Conservation (phyloP, 768 basidiomycete genomes). For the Neoboletus brunneissimus region DNA sequence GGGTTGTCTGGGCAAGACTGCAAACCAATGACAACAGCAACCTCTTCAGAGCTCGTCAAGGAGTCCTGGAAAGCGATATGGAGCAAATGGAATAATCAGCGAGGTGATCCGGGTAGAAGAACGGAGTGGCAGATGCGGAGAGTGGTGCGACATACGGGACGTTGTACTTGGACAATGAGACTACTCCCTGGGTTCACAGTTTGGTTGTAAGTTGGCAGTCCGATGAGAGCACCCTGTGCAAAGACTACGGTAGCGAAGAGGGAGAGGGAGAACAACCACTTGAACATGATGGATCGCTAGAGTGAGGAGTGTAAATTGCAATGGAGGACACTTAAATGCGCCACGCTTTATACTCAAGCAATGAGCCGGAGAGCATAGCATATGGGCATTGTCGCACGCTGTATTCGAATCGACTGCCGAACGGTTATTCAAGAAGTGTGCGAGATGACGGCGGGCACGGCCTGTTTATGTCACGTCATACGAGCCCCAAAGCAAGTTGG, state of each 20-base stretch:
- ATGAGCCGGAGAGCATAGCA: background rate
- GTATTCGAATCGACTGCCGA: background rate
- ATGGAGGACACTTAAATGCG: background rate
- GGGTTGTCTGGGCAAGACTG: conserved; percentile 34
- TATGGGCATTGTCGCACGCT: conserved; percentile 6
- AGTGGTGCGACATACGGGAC: conserved; percentile 38
- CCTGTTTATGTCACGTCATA: background rate
- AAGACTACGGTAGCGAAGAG: conserved; percentile 35
- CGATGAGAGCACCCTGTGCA: conserved; percentile 43
- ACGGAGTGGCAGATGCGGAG: background rate
- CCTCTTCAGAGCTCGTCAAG: conserved; percentile 40
- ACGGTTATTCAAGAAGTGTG: background rate
- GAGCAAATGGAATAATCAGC: background rate
- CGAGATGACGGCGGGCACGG: background rate
- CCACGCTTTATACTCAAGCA: conserved; percentile 6
- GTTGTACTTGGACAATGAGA: conserved; percentile 45
- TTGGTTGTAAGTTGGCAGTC: conserved; percentile 31
- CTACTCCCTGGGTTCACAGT: conserved; percentile 37
- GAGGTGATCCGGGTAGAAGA: background rate
- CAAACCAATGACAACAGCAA: conserved; percentile 46
- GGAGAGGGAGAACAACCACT: conserved; percentile 12
- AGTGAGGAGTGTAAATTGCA: background rate
- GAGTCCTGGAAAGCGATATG: conserved; percentile 28
- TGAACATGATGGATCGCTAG: conserved; percentile 13
- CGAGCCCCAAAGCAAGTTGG: background rate